Percentiles rank a stretch among this genome's conserved stretches.
These are phyloP conservation scores for Megacollybia marginata DNA, from an alignment of 768 basidiomycete species.

Conservation along the genomic window DNA sequence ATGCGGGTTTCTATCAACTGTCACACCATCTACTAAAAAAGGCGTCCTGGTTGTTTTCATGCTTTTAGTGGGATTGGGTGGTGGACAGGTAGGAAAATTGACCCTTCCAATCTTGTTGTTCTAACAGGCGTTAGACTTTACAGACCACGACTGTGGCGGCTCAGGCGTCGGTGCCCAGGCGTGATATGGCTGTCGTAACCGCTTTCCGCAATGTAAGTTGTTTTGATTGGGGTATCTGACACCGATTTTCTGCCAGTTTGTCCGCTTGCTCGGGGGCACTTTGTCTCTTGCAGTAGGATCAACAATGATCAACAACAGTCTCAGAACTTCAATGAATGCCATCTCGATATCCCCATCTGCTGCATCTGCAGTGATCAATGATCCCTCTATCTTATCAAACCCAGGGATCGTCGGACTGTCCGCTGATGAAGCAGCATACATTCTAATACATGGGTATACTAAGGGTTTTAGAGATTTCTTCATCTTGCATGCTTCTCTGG, in stretches of 20 bases:
- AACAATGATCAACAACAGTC: conserved; percentile 47
- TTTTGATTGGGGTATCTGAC: neutral
- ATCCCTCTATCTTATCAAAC: conserved; percentile 31
- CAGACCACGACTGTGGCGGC: conserved; percentile 65
- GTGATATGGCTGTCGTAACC: conserved; percentile 75
- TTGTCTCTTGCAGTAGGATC: conserved; percentile 56
- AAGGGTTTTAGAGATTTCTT: conserved; percentile 54
- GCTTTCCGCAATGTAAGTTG: neutral
- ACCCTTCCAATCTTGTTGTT: conserved; percentile 8
- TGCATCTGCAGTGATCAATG: conserved; percentile 39
- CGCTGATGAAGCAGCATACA: conserved; percentile 24
- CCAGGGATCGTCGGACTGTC: conserved; percentile 30
- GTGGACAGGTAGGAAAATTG: conserved; percentile 42
- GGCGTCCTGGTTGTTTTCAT: conserved; percentile 52
- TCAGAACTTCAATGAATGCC: conserved; percentile 30
- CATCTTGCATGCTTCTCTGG: conserved; percentile 49
- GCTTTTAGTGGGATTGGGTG: conserved; percentile 51
- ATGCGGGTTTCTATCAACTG: conserved; percentile 62
- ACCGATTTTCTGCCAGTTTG: conserved; percentile 34
- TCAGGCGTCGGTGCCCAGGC: conserved; percentile 62
- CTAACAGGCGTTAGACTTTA: conserved; percentile 29
- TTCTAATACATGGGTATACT: conserved; percentile 44
- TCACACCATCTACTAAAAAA: conserved; percentile 39
- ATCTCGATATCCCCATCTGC: conserved; percentile 28
- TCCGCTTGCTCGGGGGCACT: conserved; percentile 65